Evolutionary conservation across 176 grass and related monocot genomes (phyloP).

Genomic region (Cenchrus americanus): DNA sequence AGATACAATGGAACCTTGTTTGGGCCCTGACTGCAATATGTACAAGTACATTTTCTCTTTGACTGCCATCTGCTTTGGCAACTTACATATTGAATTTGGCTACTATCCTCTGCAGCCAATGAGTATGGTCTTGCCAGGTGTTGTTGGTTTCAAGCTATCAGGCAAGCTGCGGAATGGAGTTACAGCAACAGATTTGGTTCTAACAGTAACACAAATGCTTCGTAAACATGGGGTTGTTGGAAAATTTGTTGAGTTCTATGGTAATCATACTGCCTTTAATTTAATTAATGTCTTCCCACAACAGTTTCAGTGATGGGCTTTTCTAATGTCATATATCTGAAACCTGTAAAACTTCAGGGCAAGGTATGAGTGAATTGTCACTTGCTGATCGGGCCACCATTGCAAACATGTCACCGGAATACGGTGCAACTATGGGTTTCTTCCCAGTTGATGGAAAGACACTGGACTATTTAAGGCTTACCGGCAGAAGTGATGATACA

Average conservation of each 20-base stretch:
- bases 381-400: constrained; percentile 97
- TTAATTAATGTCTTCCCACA: background rate
- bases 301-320: constrained; percentile 3
- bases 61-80: background rate
- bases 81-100: background rate
- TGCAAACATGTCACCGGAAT: constrained; percentile 98
- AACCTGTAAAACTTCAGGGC: constrained; percentile 46
- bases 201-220: constrained; percentile 95
- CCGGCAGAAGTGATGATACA: constrained; percentile 91
- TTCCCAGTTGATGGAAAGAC: constrained; percentile 89
- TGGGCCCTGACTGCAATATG: background rate
- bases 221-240: constrained; percentile 98
- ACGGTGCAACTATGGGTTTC: constrained; percentile 99
- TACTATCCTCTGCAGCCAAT: constrained; percentile 76
- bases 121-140: constrained; percentile 97
- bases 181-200: constrained; percentile 95
- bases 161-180: constrained; percentile 93
- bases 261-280: constrained; percentile 39
- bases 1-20: background rate
- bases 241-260: constrained; percentile 96
- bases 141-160: constrained; percentile 91
- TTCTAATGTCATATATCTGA: constrained; percentile 9
- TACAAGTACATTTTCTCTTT: background rate
- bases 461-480: constrained; percentile 90
- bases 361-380: constrained; percentile 87